These are phyloP conservation scores for Tetracentron sinense DNA, from an alignment of 164 flowering plant genomes.

Conservation along the genomic window DNA sequence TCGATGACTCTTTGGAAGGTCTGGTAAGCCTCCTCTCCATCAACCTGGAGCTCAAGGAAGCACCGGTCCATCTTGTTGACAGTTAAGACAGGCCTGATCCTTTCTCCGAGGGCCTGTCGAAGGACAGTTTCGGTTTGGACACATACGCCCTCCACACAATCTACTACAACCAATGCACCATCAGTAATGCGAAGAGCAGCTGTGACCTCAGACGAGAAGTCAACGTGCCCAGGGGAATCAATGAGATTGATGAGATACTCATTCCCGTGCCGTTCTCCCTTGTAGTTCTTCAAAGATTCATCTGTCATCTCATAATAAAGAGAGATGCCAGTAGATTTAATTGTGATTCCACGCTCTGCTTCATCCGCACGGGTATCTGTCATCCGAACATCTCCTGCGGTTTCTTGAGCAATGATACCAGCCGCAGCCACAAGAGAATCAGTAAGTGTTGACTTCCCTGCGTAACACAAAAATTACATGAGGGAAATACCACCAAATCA, in stretches of 20 bases:
- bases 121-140: slow-evolving; percentile 33
- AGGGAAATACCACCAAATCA: neutral
- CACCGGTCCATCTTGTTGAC: slow-evolving; percentile 31
- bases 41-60: slow-evolving; percentile 30
- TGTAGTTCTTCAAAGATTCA: slow-evolving; percentile 18
- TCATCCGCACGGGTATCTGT: slow-evolving; percentile 35
- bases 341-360: slow-evolving; percentile 19
- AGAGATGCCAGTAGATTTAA: slow-evolving; percentile 28
- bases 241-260: slow-evolving; percentile 30
- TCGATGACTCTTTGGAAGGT: slow-evolving; percentile 27
- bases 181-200: slow-evolving; percentile 29
- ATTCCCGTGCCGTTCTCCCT: slow-evolving; percentile 24
- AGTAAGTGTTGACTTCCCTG: slow-evolving; percentile 58
- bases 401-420: slow-evolving; percentile 63
- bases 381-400: slow-evolving; percentile 42
- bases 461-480: neutral
- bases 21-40: slow-evolving; percentile 31
- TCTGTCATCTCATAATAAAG: slow-evolving; percentile 26
- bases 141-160: slow-evolving; percentile 31
- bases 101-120: slow-evolving; percentile 27
- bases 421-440: slow-evolving; percentile 58
- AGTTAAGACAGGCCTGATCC: slow-evolving; percentile 29
- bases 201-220: slow-evolving; percentile 29
- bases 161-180: slow-evolving; percentile 31
- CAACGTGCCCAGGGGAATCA: slow-evolving; percentile 37